Percentiles rank a stretch among this genome's conserved stretches.
Evolutionary conservation across 2,329 filamentous ascomycete genomes (phyloP).

Genomic region (Trichoderma semiorbis): DNA sequence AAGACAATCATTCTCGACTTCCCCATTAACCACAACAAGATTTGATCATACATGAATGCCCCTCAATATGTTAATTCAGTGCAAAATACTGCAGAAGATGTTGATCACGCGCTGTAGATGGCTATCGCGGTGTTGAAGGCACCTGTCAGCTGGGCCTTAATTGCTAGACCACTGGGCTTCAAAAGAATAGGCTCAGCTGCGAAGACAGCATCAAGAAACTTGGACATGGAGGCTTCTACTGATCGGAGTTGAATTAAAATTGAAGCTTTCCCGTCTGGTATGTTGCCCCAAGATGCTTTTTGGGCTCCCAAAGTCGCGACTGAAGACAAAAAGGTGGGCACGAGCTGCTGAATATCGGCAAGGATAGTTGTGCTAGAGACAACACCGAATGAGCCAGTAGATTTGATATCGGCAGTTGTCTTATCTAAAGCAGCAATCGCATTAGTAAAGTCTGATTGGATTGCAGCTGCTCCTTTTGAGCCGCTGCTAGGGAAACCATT

Average conservation of each 20-base stretch:
- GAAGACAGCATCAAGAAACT: background rate
- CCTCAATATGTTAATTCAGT: background rate
- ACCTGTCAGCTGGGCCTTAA: background rate
- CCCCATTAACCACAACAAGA: background rate
- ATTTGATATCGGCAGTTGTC: background rate
- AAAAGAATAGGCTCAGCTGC: background rate
- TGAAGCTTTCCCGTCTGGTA: background rate
- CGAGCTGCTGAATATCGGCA: background rate
- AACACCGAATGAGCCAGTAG: background rate
- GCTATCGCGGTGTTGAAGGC: background rate
- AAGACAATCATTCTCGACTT: background rate
- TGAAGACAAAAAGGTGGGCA: background rate
- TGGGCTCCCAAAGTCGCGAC: background rate
- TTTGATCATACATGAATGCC: background rate
- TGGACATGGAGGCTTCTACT: too few relatives aligned
- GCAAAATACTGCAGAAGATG: background rate
- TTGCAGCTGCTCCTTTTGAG: background rate
- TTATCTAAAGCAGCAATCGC: background rate
- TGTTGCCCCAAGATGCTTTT: background rate
- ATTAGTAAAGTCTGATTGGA: accelerated
- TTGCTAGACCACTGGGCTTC: background rate
- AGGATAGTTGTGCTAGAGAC: background rate
- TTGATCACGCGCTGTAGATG: background rate
- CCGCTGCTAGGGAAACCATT: background rate
- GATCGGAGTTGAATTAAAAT: too few relatives aligned